These are phyloP conservation scores for Auricularia auricula-judae DNA, from an alignment of 768 basidiomycete genomes.

Conservation along the genomic window DNA sequence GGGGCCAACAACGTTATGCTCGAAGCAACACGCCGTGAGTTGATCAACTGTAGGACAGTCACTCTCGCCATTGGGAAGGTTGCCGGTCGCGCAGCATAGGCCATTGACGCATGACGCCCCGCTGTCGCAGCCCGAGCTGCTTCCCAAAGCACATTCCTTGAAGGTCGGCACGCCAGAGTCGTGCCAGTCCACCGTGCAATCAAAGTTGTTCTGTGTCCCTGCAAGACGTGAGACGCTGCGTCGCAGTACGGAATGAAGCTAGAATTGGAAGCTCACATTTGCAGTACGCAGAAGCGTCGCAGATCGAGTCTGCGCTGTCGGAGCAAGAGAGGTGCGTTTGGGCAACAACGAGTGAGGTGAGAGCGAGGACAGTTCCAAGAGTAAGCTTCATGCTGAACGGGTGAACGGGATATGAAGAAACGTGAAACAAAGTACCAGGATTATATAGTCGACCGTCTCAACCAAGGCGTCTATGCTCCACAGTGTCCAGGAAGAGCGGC, in stretches of 20 bases:
- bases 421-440: too few species aligned
- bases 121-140: neutral
- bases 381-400: too few species aligned
- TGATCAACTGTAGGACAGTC: neutral
- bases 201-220: neutral
- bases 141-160: neutral
- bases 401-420: too few species aligned
- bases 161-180: neutral
- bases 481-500: too few species aligned
- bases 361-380: too few species aligned
- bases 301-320: neutral
- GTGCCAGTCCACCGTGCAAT: neutral
- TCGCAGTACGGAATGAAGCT: neutral
- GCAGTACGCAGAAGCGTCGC: neutral
- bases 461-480: too few species aligned
- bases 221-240: neutral
- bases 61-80: neutral
- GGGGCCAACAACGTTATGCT: neutral
- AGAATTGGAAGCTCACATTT: neutral
- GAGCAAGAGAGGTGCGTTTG: too few species aligned
- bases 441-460: too few species aligned
- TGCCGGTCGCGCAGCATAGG: neutral
- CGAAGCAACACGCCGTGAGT: neutral
- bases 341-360: too few species aligned
- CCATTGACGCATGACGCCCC: neutral